phyloP scores from a whole-genome alignment of 2,329 filamentous ascomycete genomes.

The Ascochyta koolunga region DNA sequence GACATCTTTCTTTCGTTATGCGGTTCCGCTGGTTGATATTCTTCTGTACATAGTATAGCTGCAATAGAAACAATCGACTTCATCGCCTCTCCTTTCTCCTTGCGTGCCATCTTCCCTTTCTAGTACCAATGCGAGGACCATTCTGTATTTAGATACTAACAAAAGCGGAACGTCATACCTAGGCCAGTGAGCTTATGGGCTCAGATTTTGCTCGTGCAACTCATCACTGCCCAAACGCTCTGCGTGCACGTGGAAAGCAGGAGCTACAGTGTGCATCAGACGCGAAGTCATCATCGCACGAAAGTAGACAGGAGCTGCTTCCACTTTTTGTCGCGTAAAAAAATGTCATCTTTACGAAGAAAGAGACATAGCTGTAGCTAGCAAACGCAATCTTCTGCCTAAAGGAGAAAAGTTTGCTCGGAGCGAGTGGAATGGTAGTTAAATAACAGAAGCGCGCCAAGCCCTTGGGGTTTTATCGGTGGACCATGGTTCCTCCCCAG shows the following conservation, averaged over 20 bases:
- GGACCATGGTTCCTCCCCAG: background rate
- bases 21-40: background rate
- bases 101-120: conserved; percentile 11
- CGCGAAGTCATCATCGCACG: conserved; percentile 16
- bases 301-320: conserved; percentile 16
- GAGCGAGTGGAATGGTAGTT: conserved; percentile 4
- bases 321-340: conserved; percentile 6
- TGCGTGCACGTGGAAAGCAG: background rate
- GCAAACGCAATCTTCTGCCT: conserved; percentile 4
- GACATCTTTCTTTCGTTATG: background rate
- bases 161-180: background rate
- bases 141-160: no score
- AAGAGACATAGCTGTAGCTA: conserved; percentile 17
- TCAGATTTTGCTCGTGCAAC: conserved; percentile 16
- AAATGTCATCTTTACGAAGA: conserved; percentile 13
- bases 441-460: conserved; percentile 7
- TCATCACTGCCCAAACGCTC: conserved; percentile 15
- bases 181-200: conserved; percentile 13
- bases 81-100: conserved; percentile 7
- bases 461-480: background rate
- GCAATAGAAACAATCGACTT: conserved; percentile 8
- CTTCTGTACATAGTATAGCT: conserved; percentile 10
- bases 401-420: conserved; percentile 9
- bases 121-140: background rate
- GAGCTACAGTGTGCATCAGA: conserved; percentile 14